These are phyloP conservation scores for Talaromyces sp. DNA, from an alignment of 2,329 filamentous ascomycete species.

Conservation along the genomic window DNA sequence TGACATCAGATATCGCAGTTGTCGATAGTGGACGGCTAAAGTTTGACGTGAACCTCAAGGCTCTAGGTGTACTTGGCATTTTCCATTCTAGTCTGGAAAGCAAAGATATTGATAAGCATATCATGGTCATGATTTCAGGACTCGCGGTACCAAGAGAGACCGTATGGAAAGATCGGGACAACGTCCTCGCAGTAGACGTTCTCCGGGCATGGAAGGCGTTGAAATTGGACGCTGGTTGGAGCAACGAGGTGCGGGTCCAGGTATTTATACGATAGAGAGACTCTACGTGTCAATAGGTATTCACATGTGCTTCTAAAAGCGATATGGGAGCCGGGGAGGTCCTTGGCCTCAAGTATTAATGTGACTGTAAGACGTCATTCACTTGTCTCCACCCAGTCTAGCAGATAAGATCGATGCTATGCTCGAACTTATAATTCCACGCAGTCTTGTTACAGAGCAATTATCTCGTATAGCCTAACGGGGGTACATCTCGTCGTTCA, in stretches of 20 bases:
- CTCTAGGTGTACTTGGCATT: slow-evolving; percentile 67
- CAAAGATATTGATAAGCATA: slow-evolving; percentile 59
- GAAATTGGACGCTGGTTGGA: slow-evolving; percentile 67
- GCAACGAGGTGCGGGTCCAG: slow-evolving; percentile 72
- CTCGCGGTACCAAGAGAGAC: slow-evolving; percentile 64
- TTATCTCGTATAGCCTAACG: too few relatives aligned
- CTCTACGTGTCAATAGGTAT: background rate
- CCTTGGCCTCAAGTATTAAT: too few relatives aligned
- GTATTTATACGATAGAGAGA: slow-evolving; percentile 47
- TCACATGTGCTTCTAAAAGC: too few relatives aligned
- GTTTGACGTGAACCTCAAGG: slow-evolving; percentile 70
- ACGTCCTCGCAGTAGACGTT: slow-evolving; percentile 74
- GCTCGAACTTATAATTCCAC: too few relatives aligned
- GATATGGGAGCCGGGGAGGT: too few relatives aligned
- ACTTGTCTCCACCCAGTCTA: too few relatives aligned
- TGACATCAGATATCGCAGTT: slow-evolving; percentile 58
- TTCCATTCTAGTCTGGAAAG: slow-evolving; percentile 69
- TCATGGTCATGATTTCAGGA: slow-evolving; percentile 73
- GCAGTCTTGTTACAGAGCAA: too few relatives aligned
- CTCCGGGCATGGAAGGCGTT: slow-evolving; percentile 73
- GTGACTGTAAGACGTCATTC: too few relatives aligned
- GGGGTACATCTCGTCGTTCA: too few relatives aligned
- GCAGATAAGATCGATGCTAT: too few relatives aligned
- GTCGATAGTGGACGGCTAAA: slow-evolving; percentile 59
- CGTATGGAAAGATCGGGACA: slow-evolving; percentile 51